A percentile compares a stretch with the other conserved stretches of the same genome.
Conservation (phyloP, 208 protist species). For the Leishmania guyanensis region DNA sequence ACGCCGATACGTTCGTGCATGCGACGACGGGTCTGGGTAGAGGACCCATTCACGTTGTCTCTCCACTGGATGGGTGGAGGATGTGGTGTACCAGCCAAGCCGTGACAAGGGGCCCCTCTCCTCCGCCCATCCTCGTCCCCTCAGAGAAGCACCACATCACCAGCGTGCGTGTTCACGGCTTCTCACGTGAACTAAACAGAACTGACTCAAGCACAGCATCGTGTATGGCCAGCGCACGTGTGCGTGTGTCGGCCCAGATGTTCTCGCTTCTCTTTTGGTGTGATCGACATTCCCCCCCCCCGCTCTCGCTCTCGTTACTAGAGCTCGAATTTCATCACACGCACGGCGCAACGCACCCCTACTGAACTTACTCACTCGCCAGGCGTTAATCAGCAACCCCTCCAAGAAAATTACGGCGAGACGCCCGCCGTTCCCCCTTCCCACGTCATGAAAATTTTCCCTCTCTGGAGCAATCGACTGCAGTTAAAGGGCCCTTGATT, state of each 20-base stretch:
- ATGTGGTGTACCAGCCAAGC: background rate
- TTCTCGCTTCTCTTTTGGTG: background rate
- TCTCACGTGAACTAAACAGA: too few species aligned
- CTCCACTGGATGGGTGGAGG: background rate
- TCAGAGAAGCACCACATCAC: background rate
- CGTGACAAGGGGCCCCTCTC: background rate
- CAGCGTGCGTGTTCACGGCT: background rate
- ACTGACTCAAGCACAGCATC: too few species aligned
- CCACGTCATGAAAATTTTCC: background rate
- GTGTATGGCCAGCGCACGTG: background rate
- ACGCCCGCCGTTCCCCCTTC: background rate
- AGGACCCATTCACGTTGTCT: background rate
- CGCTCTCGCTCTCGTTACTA: background rate
- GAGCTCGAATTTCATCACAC: background rate
- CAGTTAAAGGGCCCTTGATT: background rate
- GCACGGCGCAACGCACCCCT: background rate
- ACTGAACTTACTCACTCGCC: background rate
- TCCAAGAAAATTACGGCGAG: background rate
- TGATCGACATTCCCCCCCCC: background rate
- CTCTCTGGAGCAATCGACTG: background rate
- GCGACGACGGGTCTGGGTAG: background rate
- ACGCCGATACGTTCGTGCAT: background rate
- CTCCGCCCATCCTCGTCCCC: background rate
- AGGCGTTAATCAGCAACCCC: background rate
- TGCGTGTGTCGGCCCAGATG: background rate